Percentiles rank a stretch among this genome's conserved stretches.
Evolutionary conservation across 371 early-diverging fungal genomes (phyloP).

Genomic region (Apophysomyces ossiformis): DNA sequence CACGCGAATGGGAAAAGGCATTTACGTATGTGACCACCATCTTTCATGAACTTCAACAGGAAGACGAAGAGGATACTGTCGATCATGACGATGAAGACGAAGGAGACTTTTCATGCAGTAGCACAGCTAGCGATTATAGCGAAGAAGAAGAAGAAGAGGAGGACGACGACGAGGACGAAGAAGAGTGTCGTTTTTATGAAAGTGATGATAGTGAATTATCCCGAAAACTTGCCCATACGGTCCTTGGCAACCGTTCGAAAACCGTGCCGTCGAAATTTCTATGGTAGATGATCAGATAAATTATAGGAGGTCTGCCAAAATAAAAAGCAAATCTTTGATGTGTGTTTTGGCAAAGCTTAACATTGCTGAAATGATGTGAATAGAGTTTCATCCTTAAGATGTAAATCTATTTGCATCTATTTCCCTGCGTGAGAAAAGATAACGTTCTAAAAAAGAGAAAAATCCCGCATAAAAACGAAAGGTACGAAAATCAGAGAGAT

Average conservation of each 20-base stretch:
- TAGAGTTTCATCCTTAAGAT: no score
- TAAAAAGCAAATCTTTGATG: neutral
- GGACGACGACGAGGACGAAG: neutral
- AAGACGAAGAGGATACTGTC: neutral
- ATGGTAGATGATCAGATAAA: conserved; percentile 19
- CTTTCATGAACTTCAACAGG: conserved; percentile 25
- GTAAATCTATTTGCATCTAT: neutral
- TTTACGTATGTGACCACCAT: conserved; percentile 34
- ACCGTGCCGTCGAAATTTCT: conserved; percentile 28
- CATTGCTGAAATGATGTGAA: no score
- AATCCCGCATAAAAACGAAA: conserved; percentile 12
- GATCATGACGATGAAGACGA: neutral
- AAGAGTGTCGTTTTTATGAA: neutral
- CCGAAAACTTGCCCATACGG: conserved; percentile 6
- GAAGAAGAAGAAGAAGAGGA: neutral
- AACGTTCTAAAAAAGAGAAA: conserved; percentile 6
- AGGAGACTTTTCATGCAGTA: conserved; percentile 1
- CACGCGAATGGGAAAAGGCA: conserved; percentile 31
- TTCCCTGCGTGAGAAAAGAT: neutral
- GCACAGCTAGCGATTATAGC: neutral
- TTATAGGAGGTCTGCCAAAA: neutral
- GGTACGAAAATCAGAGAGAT: no score
- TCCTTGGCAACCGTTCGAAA: neutral
- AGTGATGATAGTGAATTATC: conserved; percentile 10
- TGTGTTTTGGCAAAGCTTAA: no score